A percentile compares a stretch with the other conserved stretches of the same genome.
These are phyloP conservation scores for Cadophora sp. DNA, from an alignment of 2,329 filamentous ascomycete species.

Conservation along the genomic window DNA sequence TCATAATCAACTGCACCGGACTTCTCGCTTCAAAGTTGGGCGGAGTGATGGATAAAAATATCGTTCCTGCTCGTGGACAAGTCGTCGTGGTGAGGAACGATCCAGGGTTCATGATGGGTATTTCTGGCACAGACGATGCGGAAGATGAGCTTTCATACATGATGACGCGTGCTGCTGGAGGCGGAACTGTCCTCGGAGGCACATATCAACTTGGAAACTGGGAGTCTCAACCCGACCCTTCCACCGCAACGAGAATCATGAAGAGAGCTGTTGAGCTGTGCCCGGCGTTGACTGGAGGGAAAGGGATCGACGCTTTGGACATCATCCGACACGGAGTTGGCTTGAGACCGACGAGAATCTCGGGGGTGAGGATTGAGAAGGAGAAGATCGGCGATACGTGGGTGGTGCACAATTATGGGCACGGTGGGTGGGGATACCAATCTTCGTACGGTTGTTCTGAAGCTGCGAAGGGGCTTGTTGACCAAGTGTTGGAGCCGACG, in stretches of 20 bases:
- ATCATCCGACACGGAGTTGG: conserved; percentile 73
- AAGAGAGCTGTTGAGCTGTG: conserved; percentile 63
- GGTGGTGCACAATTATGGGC: conserved; percentile 68
- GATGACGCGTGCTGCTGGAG: conserved; percentile 71
- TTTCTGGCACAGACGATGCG: conserved; percentile 69
- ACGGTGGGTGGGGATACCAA: conserved; percentile 69
- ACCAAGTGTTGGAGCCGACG: conserved; percentile 80
- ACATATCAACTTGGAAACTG: conserved; percentile 69
- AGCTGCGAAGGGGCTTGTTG: conserved; percentile 69
- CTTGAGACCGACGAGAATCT: conserved; percentile 65
- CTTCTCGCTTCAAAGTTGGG: conserved; percentile 77
- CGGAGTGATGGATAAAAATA: conserved; percentile 77
- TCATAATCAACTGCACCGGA: conserved; percentile 87
- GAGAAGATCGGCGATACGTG: conserved; percentile 62
- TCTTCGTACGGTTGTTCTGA: conserved; percentile 73
- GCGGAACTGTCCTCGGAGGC: conserved; percentile 72
- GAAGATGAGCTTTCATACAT: conserved; percentile 69
- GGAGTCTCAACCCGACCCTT: conserved; percentile 68
- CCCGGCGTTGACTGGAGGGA: conserved; percentile 59
- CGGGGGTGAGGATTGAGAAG: conserved; percentile 67
- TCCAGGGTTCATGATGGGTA: conserved; percentile 64
- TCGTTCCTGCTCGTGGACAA: conserved; percentile 83
- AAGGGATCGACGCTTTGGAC: conserved; percentile 67
- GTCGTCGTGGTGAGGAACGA: conserved; percentile 72
- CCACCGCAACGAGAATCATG: conserved; percentile 71